Evolutionary conservation across 305 asterid genomes (phyloP).

Genomic region (Fraxinus platypoda): DNA sequence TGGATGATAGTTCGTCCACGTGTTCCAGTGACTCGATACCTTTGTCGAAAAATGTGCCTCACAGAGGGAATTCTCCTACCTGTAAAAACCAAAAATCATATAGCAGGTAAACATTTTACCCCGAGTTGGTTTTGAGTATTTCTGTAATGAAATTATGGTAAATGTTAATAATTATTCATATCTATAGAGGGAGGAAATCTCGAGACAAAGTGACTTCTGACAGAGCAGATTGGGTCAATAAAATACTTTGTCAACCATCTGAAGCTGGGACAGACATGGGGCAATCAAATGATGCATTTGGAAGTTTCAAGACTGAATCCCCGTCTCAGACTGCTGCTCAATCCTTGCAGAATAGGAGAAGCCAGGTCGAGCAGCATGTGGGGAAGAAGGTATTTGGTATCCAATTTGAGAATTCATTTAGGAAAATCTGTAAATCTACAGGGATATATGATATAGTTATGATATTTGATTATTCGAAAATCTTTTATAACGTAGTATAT

Average conservation of each 20-base stretch:
- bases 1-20: constrained; percentile 83
- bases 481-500: neutral
- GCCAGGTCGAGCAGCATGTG: constrained; percentile 32
- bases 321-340: constrained; percentile 32
- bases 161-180: constrained; percentile 18
- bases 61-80: constrained; percentile 40
- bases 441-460: neutral
- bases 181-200: constrained; percentile 46
- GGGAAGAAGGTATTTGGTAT: constrained; percentile 48
- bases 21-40: constrained; percentile 78
- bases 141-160: neutral
- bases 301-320: constrained; percentile 32
- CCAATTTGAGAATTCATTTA: neutral
- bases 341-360: constrained; percentile 37
- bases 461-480: neutral
- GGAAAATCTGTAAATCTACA: neutral
- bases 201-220: constrained; percentile 44
- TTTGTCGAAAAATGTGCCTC: constrained; percentile 46
- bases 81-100: constrained; percentile 55
- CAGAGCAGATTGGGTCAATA: constrained; percentile 45
- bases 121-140: neutral
- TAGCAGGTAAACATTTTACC: constrained; percentile 46
- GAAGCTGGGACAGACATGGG: constrained; percentile 42
- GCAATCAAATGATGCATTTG: constrained; percentile 36
- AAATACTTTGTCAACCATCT: constrained; percentile 39